Conservation (phyloP, 106 monocot genomes). For the Apostasia ramifera region DNA sequence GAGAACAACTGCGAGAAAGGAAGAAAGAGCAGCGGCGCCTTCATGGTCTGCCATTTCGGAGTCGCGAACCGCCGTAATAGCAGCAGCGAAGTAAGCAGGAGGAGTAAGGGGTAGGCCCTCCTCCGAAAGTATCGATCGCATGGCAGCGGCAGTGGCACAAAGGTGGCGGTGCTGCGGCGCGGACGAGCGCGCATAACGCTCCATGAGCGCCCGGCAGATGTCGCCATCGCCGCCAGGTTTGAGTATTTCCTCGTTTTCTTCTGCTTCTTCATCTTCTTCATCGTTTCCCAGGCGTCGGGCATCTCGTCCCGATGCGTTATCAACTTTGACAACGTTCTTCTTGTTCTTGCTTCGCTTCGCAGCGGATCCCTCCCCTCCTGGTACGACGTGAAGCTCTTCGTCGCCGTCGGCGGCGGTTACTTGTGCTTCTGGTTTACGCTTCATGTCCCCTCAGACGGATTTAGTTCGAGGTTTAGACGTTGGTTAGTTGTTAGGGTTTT, state of each 20-base stretch:
- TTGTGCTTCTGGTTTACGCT: not conserved
- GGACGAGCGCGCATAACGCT: constrained; percentile 66
- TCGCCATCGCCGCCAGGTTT: constrained; percentile 17
- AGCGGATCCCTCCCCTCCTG: not conserved
- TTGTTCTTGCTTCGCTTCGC: not conserved
- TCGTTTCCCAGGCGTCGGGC: not conserved
- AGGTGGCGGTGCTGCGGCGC: constrained; percentile 94
- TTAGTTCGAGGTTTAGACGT: too few species aligned
- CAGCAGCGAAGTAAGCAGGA: constrained; percentile 71
- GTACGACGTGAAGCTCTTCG: not conserved
- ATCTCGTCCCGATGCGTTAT: not conserved
- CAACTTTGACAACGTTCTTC: not conserved
- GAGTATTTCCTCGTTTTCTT: constrained; percentile 4
- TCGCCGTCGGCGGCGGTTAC: not conserved
- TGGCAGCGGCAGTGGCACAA: constrained; percentile 79
- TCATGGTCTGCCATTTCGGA: constrained; percentile 11
- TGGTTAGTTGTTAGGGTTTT: too few species aligned
- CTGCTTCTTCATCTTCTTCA: constrained; percentile 14
- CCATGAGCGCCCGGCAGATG: constrained; percentile 58
- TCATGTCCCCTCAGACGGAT: not conserved
- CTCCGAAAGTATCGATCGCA: constrained; percentile 67
- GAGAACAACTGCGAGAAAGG: constrained; percentile 51
- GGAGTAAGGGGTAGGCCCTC: constrained; percentile 70
- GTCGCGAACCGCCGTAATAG: constrained; percentile 45
- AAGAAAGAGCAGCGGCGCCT: constrained; percentile 30